Evolutionary conservation across 2,329 filamentous ascomycete species (phyloP).

Genomic region (Fusarium sp.): DNA sequence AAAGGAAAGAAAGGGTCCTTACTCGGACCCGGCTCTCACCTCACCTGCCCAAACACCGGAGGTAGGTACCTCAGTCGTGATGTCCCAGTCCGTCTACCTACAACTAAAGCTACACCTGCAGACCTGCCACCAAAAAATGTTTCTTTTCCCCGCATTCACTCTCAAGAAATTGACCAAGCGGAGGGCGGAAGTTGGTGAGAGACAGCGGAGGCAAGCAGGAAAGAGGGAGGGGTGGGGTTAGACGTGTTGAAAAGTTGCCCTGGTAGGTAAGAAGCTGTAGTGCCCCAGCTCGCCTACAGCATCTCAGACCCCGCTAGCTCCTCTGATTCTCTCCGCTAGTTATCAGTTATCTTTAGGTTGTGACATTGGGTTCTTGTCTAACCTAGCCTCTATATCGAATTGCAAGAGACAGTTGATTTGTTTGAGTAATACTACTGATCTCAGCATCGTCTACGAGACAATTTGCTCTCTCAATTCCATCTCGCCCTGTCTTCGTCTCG

Average conservation of each 20-base stretch:
- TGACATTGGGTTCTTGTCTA: background rate
- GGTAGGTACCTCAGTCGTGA: conserved; percentile 14
- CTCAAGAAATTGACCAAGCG: conserved; percentile 14
- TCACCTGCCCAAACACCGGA: background rate
- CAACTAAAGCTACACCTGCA: background rate
- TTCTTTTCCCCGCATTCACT: conserved; percentile 29
- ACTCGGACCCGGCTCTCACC: conserved; percentile 15
- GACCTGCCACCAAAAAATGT: conserved; percentile 2
- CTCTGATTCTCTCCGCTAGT: background rate
- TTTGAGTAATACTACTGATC: background rate
- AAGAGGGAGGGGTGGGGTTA: conserved; percentile 35
- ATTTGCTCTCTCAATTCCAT: background rate
- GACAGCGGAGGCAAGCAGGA: conserved; percentile 14
- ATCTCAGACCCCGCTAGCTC: background rate
- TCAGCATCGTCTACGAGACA: background rate
- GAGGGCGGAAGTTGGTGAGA: conserved; percentile 6
- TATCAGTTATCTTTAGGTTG: conserved; percentile 5
- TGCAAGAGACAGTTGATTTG: background rate
- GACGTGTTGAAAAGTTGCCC: conserved; percentile 18
- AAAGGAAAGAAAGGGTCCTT: background rate
- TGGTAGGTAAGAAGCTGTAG: conserved; percentile 26
- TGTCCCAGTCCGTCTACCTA: conserved; percentile 17
- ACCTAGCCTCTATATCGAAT: background rate
- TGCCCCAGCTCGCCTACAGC: background rate
- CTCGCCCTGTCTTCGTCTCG: background rate